Conservation (phyloP, 176 grass and related monocot genomes). For the Triticum timopheevii region DNA sequence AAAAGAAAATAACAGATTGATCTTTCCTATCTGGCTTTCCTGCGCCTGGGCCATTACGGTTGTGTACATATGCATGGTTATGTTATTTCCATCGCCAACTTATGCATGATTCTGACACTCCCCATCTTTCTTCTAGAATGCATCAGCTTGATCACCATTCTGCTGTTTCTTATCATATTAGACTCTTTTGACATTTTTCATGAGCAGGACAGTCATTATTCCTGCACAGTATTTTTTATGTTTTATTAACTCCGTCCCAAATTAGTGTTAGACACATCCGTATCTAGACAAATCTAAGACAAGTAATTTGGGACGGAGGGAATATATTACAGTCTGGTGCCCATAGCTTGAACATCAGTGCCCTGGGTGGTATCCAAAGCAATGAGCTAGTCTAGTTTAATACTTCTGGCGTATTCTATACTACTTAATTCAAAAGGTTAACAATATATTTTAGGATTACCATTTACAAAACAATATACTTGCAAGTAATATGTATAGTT, state of each 20-base stretch:
- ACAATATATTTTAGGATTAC: neutral
- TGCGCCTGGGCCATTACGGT: neutral
- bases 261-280: too few relatives aligned
- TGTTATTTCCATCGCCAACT: slow-evolving; percentile 3
- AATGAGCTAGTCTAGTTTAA: slow-evolving; percentile 11
- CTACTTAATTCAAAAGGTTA: neutral
- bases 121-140: neutral
- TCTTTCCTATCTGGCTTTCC: neutral
- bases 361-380: neutral
- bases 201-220: neutral
- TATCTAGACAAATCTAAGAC: too few relatives aligned
- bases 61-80: neutral
- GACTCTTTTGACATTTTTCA: neutral
- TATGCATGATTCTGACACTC: slow-evolving; percentile 7
- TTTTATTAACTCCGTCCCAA: neutral
- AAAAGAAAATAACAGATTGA: neutral
- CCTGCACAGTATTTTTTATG: neutral
- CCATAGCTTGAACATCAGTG: neutral
- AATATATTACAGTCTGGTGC: neutral
- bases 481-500: neutral
- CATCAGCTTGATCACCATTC: neutral
- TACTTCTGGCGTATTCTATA: neutral
- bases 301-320: too few relatives aligned
- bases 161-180: slow-evolving; percentile 5
- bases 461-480: slow-evolving; percentile 3